Evolutionary conservation across 305 asterid species (phyloP).

Genomic region (Fraxinus angustifolia): DNA sequence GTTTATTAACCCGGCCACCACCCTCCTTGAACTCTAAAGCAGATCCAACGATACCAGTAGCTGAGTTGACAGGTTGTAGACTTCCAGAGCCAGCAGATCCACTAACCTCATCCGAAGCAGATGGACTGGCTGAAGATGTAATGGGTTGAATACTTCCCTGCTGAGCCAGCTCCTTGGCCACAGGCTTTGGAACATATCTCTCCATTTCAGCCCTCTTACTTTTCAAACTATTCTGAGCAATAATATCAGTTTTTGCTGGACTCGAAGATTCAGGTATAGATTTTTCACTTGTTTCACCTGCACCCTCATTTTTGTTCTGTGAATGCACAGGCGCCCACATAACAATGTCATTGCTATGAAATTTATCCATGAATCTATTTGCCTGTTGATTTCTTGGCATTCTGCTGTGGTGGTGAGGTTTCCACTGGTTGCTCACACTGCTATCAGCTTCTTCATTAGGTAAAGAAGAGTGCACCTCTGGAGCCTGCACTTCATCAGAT

Average conservation of each 20-base stretch:
- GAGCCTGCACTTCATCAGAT: conserved; percentile 35
- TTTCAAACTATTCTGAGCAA: conserved; percentile 47
- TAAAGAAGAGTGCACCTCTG: conserved; percentile 36
- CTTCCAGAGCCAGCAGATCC: conserved; percentile 33
- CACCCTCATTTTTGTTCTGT: conserved; percentile 56
- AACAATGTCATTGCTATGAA: conserved; percentile 56
- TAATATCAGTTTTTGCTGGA: conserved; percentile 41
- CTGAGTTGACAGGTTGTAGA: conserved; percentile 32
- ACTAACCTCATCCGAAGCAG: conserved; percentile 38
- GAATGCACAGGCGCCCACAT: conserved; percentile 92
- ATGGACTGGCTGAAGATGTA: conserved; percentile 31
- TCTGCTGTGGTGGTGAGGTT: conserved; percentile 64
- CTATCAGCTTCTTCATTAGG: conserved; percentile 50
- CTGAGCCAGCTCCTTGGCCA: conserved; percentile 87
- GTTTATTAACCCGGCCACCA: conserved; percentile 49
- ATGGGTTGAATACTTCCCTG: conserved; percentile 47
- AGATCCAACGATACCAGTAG: conserved; percentile 32
- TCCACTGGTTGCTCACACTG: conserved; percentile 52
- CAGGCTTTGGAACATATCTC: conserved; percentile 92
- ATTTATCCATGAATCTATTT: conserved; percentile 56
- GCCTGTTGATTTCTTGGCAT: conserved; percentile 61
- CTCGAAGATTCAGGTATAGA: conserved; percentile 32
- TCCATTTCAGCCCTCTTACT: conserved; percentile 97
- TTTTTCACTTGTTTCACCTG: conserved; percentile 46
- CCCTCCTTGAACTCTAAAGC: conserved; percentile 38